Percentiles rank a stretch among this genome's conserved stretches.
phyloP scores from a whole-genome alignment of 768 basidiomycete genomes.

The Suillus paluster region DNA sequence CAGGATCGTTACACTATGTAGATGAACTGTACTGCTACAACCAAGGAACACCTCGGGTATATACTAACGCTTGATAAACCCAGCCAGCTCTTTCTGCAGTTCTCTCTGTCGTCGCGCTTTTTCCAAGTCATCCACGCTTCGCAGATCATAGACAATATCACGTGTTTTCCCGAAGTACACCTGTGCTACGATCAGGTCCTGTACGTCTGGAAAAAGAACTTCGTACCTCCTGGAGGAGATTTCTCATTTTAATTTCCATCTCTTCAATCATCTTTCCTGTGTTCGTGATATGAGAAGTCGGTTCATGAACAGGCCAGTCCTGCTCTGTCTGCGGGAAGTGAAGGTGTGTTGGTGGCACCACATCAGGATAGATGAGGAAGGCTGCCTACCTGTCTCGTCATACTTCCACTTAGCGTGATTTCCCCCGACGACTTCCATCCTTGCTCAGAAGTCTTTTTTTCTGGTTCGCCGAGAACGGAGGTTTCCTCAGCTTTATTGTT shows the following conservation, averaged over 20 bases:
- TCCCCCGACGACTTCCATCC: constrained; percentile 70
- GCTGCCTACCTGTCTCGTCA: constrained; percentile 88
- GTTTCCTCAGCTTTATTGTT: constrained; percentile 35
- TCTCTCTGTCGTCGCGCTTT: constrained; percentile 80
- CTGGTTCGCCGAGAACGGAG: constrained; percentile 23
- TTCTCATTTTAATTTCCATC: constrained; percentile 99
- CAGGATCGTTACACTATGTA: background rate
- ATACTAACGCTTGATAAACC: constrained; percentile 74
- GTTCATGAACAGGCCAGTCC: constrained; percentile 81
- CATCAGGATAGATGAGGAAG: constrained; percentile 11
- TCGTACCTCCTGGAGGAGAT: constrained; percentile 83
- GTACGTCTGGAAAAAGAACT: constrained; percentile 8
- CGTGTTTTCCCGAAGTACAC: constrained; percentile 97
- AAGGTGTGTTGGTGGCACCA: constrained; percentile 14
- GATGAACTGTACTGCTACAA: background rate
- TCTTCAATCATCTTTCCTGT: constrained; percentile 97
- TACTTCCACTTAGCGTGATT: constrained; percentile 89
- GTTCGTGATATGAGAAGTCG: constrained; percentile 87
- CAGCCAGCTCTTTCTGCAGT: constrained; percentile 89
- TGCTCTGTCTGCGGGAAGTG: constrained; percentile 68
- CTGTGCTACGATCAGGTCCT: constrained; percentile 40
- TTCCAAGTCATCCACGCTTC: constrained; percentile 86
- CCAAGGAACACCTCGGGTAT: constrained; percentile 20
- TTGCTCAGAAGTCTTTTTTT: constrained; percentile 45
- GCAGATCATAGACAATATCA: constrained; percentile 91